Evolutionary conservation across 768 basidiomycete genomes (phyloP).

Genomic region (Lactarius deliciosus): DNA sequence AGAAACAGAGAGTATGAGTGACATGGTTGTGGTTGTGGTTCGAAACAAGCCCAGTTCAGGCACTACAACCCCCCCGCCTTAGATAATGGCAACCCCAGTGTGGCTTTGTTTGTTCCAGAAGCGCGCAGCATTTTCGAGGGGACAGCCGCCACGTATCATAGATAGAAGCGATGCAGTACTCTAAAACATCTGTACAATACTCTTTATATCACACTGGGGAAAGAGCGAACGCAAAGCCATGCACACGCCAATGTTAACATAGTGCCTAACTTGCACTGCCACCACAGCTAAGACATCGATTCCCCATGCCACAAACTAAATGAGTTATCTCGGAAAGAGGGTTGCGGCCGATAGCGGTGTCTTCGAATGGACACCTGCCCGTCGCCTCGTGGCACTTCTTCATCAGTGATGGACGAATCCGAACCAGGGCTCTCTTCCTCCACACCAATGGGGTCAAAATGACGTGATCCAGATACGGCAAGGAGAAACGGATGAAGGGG

Average conservation of each 20-base stretch:
- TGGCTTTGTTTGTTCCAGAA: constrained; percentile 20
- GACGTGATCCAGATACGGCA: constrained; percentile 77
- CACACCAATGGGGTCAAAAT: constrained; percentile 44
- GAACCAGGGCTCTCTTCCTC: constrained; percentile 10
- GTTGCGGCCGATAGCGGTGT: constrained; percentile 11
- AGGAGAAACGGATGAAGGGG: constrained; percentile 58
- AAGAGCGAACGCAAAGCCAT: not conserved
- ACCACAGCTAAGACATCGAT: not conserved
- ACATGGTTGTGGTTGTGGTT: constrained; percentile 40
- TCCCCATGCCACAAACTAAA: constrained; percentile 18
- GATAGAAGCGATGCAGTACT: not conserved
- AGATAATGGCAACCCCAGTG: constrained; percentile 4
- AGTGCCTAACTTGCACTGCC: not conserved
- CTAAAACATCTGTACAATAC: not conserved
- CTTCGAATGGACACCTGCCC: not conserved
- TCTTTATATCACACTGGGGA: not conserved
- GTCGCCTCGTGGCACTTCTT: constrained; percentile 11
- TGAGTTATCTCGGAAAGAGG: constrained; percentile 18
- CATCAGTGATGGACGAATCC: not conserved
- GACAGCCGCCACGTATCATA: not conserved
- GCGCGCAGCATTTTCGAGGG: not conserved
- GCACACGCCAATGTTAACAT: not conserved
- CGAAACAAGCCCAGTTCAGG: constrained; percentile 7
- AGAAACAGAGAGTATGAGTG: constrained; percentile 27
- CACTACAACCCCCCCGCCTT: not conserved